phyloP scores from a whole-genome alignment of 2,329 filamentous ascomycete species.

The Cordyceps cicadae region DNA sequence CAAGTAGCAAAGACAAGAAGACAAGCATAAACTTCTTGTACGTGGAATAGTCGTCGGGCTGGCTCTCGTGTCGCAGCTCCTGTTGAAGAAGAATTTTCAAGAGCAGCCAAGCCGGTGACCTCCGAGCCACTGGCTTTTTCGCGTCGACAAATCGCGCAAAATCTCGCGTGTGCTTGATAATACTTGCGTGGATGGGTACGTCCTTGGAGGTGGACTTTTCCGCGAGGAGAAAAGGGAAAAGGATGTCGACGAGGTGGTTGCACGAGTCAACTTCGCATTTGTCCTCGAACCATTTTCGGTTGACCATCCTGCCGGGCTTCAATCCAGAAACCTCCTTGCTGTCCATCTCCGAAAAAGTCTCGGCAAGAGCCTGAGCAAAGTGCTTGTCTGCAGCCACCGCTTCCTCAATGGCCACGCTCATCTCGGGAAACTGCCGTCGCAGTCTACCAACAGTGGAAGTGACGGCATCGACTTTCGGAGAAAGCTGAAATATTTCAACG shows the following conservation, averaged over 20 bases:
- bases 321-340: background rate
- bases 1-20: conserved; percentile 32
- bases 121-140: conserved; percentile 13
- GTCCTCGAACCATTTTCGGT: background rate
- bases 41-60: background rate
- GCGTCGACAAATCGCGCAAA: background rate
- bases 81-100: conserved; percentile 40
- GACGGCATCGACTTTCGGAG: background rate
- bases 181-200: background rate
- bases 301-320: background rate
- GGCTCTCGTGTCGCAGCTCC: conserved; percentile 6
- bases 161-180: conserved; percentile 6
- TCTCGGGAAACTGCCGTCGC: background rate
- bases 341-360: background rate
- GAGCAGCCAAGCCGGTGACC: conserved; percentile 45
- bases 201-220: background rate
- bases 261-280: background rate
- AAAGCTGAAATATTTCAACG: background rate
- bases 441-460: background rate
- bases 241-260: background rate
- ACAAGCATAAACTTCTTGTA: conserved; percentile 47
- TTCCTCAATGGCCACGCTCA: background rate
- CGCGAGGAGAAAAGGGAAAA: background rate
- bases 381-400: background rate
- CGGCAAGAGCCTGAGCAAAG: background rate